These are phyloP conservation scores for Podila minutissima DNA, from an alignment of 192 early-diverging fungal genomes.

Conservation along the genomic window DNA sequence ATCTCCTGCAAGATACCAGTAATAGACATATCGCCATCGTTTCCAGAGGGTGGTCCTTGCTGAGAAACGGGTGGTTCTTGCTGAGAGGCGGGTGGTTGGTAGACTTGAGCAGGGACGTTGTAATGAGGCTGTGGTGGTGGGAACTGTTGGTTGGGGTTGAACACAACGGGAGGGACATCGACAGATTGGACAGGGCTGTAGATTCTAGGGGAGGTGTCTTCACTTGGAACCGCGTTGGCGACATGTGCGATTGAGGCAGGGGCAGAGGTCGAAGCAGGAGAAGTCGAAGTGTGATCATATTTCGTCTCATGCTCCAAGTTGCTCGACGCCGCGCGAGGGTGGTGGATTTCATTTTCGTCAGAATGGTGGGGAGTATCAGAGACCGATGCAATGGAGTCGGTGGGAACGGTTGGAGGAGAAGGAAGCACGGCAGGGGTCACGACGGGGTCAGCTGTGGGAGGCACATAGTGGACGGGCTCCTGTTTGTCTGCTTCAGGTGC, in stretches of 20 bases:
- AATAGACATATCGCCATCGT: constrained; percentile 12
- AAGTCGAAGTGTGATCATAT: constrained; percentile 1
- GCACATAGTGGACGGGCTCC: neutral
- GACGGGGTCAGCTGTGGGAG: neutral
- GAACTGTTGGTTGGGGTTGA: neutral
- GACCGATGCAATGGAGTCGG: neutral
- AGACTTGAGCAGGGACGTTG: neutral
- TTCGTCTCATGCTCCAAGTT: neutral
- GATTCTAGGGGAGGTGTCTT: neutral
- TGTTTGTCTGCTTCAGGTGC: neutral
- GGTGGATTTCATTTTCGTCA: constrained; percentile 11
- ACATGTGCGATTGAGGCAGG: neutral
- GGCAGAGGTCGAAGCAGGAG: neutral
- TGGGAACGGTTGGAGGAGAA: neutral
- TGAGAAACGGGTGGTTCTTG: neutral
- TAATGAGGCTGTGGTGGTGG: constrained; percentile 5
- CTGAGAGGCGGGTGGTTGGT: neutral
- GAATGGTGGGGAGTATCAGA: neutral
- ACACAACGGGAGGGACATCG: neutral
- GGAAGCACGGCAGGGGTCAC: constrained; percentile 1
- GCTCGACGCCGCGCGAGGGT: constrained; percentile 6
- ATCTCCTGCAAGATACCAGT: constrained; percentile 15
- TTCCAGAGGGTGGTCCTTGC: neutral
- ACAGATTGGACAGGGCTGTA: constrained; percentile 12
- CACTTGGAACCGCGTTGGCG: neutral